A percentile compares a stretch with the other conserved stretches of the same genome.
These are phyloP conservation scores for Trichoderma simmonsii DNA, from an alignment of 2,329 filamentous ascomycete species.

Conservation along the genomic window DNA sequence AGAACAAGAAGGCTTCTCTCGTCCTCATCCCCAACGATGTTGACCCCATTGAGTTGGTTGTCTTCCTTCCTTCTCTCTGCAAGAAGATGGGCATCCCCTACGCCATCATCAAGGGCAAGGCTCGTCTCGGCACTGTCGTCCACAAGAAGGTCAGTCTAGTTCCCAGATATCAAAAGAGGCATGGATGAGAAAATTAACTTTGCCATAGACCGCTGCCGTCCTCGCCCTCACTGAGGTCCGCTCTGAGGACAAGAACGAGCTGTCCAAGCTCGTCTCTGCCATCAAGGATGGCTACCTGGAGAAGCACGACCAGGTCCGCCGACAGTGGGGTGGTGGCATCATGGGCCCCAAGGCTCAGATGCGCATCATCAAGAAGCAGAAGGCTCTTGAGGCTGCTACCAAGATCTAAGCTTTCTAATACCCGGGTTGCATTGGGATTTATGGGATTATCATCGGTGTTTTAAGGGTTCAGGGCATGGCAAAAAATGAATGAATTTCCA, in stretches of 20 bases:
- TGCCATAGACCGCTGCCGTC: slow-evolving; percentile 84
- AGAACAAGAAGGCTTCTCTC: slow-evolving; percentile 99
- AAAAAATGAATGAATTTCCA: slow-evolving; percentile 42
- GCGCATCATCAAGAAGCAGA: slow-evolving; percentile 78
- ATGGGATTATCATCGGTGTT: slow-evolving; percentile 38
- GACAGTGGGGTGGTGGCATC: slow-evolving; percentile 99
- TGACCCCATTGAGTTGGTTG: slow-evolving; percentile 98
- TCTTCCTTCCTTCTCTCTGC: slow-evolving; percentile 98
- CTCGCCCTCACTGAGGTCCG: slow-evolving; percentile 95
- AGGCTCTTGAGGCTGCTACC: slow-evolving; percentile 90
- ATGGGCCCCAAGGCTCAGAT: slow-evolving; percentile 93
- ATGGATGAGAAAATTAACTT: slow-evolving; percentile 4
- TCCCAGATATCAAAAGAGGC: not conserved
- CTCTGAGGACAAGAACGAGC: slow-evolving; percentile 96
- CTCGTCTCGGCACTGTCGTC: slow-evolving; percentile 95
- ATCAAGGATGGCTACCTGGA: slow-evolving; percentile 98
- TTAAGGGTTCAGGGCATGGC: slow-evolving; percentile 41
- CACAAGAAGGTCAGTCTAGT: slow-evolving; percentile 83
- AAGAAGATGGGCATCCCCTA: slow-evolving; percentile 99
- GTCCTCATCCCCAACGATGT: slow-evolving; percentile 99
- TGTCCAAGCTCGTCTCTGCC: slow-evolving; percentile 91
- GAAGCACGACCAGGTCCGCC: slow-evolving; percentile 87
- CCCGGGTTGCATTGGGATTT: slow-evolving; percentile 40
- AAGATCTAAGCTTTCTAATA: slow-evolving; percentile 75
- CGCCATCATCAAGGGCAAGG: slow-evolving; percentile 99